phyloP scores from a whole-genome alignment of 495 filamentous ascomycete genomes.

The Penicillium angulare region DNA sequence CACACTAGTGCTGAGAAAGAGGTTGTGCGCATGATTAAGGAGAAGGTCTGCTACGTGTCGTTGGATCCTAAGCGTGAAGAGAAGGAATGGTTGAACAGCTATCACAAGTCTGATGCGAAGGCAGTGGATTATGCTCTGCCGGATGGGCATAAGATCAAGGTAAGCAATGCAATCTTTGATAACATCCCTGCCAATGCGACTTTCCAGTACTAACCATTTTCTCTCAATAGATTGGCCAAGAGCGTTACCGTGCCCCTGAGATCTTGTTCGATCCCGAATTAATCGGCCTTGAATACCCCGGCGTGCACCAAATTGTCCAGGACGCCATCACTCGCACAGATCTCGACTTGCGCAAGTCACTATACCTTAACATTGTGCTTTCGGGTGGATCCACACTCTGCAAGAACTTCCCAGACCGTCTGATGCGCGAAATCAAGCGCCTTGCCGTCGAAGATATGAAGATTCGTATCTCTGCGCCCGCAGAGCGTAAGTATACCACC shows the following conservation, averaged over 20 bases:
- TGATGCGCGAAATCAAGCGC: slow-evolving; percentile 87
- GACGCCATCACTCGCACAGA: slow-evolving; percentile 97
- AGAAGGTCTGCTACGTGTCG: slow-evolving; percentile 88
- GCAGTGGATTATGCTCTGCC: slow-evolving; percentile 83
- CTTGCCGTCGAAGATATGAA: slow-evolving; percentile 98
- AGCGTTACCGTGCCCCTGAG: slow-evolving; percentile 93
- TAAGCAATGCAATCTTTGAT: too few relatives aligned
- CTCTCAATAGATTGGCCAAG: slow-evolving; percentile 66
- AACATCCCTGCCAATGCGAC: too few relatives aligned
- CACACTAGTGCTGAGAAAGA: slow-evolving; percentile 99
- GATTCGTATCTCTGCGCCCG: slow-evolving; percentile 97
- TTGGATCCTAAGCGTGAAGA: slow-evolving; percentile 89
- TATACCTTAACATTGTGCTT: slow-evolving; percentile 96
- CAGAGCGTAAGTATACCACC: slow-evolving; percentile 95
- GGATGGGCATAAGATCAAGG: slow-evolving; percentile 90
- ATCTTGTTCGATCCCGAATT: slow-evolving; percentile 98
- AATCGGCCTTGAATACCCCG: slow-evolving; percentile 95
- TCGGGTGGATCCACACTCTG: slow-evolving; percentile 91
- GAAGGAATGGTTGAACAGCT: slow-evolving; percentile 80
- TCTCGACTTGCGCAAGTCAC: slow-evolving; percentile 87
- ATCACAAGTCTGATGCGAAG: slow-evolving; percentile 59
- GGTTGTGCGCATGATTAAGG: slow-evolving; percentile 94
- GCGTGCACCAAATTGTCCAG: slow-evolving; percentile 95
- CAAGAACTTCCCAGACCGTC: slow-evolving; percentile 90
- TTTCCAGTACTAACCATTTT: background rate